Evolutionary conservation across 2,329 filamentous ascomycete species (phyloP), one percentile per base, ranked within the genome.

Genomic region (Leptographium wingfieldii): DNA sequence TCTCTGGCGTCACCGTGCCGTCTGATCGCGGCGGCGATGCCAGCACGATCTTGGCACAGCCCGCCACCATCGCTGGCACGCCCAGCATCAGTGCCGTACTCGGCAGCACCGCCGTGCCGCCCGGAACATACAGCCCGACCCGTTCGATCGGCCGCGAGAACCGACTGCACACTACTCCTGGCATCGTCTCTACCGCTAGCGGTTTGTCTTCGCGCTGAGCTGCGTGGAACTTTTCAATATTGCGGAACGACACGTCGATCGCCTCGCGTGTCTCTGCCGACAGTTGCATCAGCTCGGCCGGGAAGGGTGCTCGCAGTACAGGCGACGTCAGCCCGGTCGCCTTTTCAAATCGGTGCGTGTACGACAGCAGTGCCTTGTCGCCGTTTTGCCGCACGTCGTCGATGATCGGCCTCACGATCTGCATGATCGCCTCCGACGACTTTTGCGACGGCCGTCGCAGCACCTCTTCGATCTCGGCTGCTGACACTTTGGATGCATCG

Each of bases 271-370:
- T 96, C 72, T 96, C 92, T 1, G 83, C 79, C 0, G 88, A 76
- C 19, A 99, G 79, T 63, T 90, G 79, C 94, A 99, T 97, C 53
- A 97, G 77, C 61, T 85, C 82, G 65, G 85, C 74, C 1, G 90
- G 86, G 77, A 96, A 99, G 0, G 94, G 94, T 1, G 94, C 92
- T 68, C 85, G 87, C 64, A 99, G 78, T 16, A 99, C 91, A 0
- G 92, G 90, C 0, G 91, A 92, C 16, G 84, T 94, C 62, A 99
- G 78, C 3, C 89, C 92, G 0, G 90, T 95, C 0, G 92, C 94
- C 76, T 92, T 96, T 71, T 99, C 94, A 67, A 99, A 99, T 73
- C 95, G 96, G 80, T 96, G 92, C 1, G 94, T 97, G 73, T 96
- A 97, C 57, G 88, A 87, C 53, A 99, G 80, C 29, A 99, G 80